phyloP scores from a whole-genome alignment of 441 rosid species.

The Euphorbia schlechtendalii region DNA sequence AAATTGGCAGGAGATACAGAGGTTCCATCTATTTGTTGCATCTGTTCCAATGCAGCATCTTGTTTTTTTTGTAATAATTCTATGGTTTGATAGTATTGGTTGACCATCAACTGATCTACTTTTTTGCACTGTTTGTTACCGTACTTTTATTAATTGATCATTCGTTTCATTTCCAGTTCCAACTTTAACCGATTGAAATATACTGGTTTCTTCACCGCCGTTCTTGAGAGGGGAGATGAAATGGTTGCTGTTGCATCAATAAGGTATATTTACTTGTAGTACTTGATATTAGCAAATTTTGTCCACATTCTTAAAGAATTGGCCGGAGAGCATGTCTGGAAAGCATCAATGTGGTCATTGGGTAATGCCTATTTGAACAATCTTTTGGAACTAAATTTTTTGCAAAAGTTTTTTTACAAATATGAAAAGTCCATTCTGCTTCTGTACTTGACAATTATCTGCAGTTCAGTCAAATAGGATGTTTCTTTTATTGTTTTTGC shows the following conservation, averaged over 20 bases:
- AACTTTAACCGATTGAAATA: conserved; percentile 73
- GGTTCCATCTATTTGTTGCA: not conserved
- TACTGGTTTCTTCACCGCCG: conserved; percentile 63
- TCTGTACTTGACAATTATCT: not conserved
- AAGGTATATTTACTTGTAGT: conserved; percentile 42
- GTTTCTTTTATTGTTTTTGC: not conserved
- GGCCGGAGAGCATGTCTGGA: not conserved
- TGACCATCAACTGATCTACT: not conserved
- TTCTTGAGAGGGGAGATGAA: conserved; percentile 89
- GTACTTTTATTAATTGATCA: not conserved
- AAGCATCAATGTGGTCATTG: conserved; percentile 1
- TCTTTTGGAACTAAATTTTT: not conserved
- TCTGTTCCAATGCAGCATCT: conserved; percentile 6
- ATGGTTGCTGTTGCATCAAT: conserved; percentile 76
- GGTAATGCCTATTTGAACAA: not conserved
- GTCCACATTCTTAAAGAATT: not conserved
- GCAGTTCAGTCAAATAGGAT: too few relatives aligned
- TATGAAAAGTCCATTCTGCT: not conserved
- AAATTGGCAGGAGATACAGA: conserved; percentile 4
- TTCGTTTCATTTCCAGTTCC: conserved; percentile 48
- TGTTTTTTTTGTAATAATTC: not conserved
- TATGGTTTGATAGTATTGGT: not conserved
- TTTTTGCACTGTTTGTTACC: not conserved
- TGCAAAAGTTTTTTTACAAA: not conserved
- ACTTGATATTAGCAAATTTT: conserved; percentile 9